Evolutionary conservation across 129 eudicot species (phyloP).

Genomic region (Glebionis coronaria): DNA sequence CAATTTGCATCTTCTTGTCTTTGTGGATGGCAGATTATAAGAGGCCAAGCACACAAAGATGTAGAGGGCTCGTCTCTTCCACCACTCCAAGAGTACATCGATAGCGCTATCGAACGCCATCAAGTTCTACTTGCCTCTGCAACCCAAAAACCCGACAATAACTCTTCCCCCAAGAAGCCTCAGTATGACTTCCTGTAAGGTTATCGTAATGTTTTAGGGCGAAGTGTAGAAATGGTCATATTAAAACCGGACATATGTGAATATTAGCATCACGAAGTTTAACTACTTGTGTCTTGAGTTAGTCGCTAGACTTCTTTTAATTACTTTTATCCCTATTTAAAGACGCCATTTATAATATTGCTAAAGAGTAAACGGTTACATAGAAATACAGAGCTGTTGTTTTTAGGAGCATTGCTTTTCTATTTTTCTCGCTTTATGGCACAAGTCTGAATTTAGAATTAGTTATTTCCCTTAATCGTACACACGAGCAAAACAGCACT

Average conservation of each 20-base stretch:
- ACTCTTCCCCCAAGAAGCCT: slow-evolving; percentile 35
- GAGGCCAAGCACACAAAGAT: slow-evolving; percentile 59
- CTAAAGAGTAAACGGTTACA: too few species aligned
- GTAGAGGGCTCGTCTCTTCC: slow-evolving; percentile 62
- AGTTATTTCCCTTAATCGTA: neutral
- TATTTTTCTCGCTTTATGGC: too few species aligned
- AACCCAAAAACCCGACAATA: slow-evolving; percentile 28
- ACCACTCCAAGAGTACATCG: slow-evolving; percentile 69
- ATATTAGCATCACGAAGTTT: neutral
- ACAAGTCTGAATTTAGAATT: neutral
- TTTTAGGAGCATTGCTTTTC: too few species aligned
- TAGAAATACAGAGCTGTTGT: too few species aligned
- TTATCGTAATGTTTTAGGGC: neutral
- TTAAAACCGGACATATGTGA: slow-evolving; percentile 1
- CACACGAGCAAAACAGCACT: neutral
- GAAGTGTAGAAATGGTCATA: too few species aligned
- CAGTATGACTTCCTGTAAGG: slow-evolving; percentile 42
- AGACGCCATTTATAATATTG: too few species aligned
- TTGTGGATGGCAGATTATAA: slow-evolving; percentile 51
- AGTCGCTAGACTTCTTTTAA: too few species aligned
- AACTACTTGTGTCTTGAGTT: neutral
- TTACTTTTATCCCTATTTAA: neutral
- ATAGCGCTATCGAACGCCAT: slow-evolving; percentile 58
- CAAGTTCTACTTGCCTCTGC: slow-evolving; percentile 39
- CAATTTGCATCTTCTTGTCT: neutral